Evolutionary conservation across 2,329 filamentous ascomycete species (phyloP).

Genomic region (Cladophialophora psammophila): DNA sequence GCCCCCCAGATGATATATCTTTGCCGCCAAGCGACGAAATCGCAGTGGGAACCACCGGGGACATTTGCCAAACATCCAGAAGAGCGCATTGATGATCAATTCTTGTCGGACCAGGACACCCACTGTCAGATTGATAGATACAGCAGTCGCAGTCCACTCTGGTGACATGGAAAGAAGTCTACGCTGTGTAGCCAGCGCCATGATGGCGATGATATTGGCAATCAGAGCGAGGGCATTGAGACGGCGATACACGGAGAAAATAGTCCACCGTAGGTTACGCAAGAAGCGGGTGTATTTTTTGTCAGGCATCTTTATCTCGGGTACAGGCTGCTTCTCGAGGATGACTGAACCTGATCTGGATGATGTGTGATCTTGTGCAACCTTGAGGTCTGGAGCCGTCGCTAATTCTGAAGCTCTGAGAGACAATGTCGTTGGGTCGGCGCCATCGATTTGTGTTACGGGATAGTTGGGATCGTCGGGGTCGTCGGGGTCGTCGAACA

Average conservation of each 20-base stretch:
- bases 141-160: slow-evolving; percentile 50
- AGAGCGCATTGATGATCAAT: slow-evolving; percentile 61
- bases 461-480: slow-evolving; percentile 11
- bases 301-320: slow-evolving; percentile 34
- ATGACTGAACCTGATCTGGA: slow-evolving; percentile 31
- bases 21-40: slow-evolving; percentile 56
- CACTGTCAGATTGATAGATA: slow-evolving; percentile 56
- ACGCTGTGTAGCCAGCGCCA: slow-evolving; percentile 47
- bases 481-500: background rate
- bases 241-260: slow-evolving; percentile 52
- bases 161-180: slow-evolving; percentile 45
- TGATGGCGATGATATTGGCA: slow-evolving; percentile 49
- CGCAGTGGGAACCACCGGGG: slow-evolving; percentile 56
- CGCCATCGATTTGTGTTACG: slow-evolving; percentile 15
- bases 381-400: background rate
- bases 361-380: slow-evolving; percentile 27
- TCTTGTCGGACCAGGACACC: slow-evolving; percentile 61
- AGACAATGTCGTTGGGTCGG: slow-evolving; percentile 17
- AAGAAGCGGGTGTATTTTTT: slow-evolving; percentile 42
- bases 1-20: slow-evolving; percentile 63
- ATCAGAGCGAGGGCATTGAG: slow-evolving; percentile 53
- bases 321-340: slow-evolving; percentile 33
- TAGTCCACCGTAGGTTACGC: slow-evolving; percentile 47
- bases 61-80: slow-evolving; percentile 53
- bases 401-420: background rate